A percentile compares a stretch with the other conserved stretches of the same genome.
Evolutionary conservation across 176 grass and related monocot species (phyloP).

Genomic region (Triticum turgidum): DNA sequence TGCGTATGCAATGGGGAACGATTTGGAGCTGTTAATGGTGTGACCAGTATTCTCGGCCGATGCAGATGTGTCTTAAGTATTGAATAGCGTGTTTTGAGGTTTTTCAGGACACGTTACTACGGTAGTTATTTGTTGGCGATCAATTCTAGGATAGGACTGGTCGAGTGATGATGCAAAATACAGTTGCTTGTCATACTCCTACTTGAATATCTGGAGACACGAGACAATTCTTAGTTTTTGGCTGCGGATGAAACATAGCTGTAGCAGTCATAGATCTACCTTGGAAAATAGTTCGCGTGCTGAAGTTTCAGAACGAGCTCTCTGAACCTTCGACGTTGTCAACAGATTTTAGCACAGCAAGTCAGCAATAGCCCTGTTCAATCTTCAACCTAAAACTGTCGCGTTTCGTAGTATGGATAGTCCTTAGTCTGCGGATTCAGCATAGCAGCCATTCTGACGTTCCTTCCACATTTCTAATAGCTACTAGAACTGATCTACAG

Average conservation of each 20-base stretch:
- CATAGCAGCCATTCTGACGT: background rate
- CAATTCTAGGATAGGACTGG: slow-evolving; percentile 16
- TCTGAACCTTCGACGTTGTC: background rate
- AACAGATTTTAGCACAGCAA: background rate
- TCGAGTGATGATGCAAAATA: background rate
- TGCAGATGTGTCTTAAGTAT: background rate
- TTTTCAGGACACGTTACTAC: background rate
- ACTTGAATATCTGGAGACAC: background rate
- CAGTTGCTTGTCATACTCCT: slow-evolving; percentile 18
- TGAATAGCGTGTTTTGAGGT: background rate
- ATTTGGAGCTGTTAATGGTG: background rate
- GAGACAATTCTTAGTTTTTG: slow-evolving; percentile 2
- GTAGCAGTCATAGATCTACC: slow-evolving; percentile 5
- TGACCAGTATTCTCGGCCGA: background rate
- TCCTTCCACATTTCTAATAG: background rate
- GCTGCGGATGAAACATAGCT: background rate
- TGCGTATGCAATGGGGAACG: background rate
- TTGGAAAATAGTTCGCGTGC: background rate
- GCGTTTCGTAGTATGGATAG: too few species aligned
- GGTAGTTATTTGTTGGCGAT: background rate
- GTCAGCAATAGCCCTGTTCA: too few species aligned
- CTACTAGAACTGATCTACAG: background rate
- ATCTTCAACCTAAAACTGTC: too few species aligned
- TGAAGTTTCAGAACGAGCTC: background rate
- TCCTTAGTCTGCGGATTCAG: too few species aligned